phyloP scores from a whole-genome alignment of 2,329 filamentous ascomycete species.

The Hypomyces rosellus region DNA sequence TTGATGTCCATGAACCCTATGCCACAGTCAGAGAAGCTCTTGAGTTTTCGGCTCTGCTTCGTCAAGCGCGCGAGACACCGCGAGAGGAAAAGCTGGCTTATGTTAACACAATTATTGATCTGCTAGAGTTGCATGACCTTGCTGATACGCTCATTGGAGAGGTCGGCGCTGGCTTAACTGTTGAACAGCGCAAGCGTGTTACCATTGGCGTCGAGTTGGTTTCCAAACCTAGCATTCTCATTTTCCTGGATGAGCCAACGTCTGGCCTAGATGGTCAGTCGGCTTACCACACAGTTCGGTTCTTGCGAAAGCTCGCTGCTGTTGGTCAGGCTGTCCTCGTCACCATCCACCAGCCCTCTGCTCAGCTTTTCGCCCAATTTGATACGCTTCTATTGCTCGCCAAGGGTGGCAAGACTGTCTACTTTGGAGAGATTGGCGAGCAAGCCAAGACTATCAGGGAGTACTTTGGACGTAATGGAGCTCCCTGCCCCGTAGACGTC shows the following conservation, averaged over 20 bases:
- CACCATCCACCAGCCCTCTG: constrained; percentile 66
- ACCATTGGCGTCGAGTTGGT: constrained; percentile 58
- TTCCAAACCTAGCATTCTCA: constrained; percentile 52
- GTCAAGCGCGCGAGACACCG: constrained; percentile 60
- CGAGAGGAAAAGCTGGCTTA: constrained; percentile 66
- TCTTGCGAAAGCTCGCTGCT: constrained; percentile 59
- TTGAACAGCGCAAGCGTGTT: constrained; percentile 48
- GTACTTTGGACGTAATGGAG: constrained; percentile 63
- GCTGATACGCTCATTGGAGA: constrained; percentile 42
- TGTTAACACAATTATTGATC: constrained; percentile 70
- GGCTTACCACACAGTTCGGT: constrained; percentile 59
- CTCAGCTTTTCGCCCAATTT: constrained; percentile 60
- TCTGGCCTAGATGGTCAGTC: constrained; percentile 63
- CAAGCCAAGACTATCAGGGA: constrained; percentile 47
- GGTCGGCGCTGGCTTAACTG: constrained; percentile 46
- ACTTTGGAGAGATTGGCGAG: constrained; percentile 60
- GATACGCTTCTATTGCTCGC: constrained; percentile 59
- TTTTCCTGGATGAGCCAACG: constrained; percentile 59
- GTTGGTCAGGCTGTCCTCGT: constrained; percentile 61
- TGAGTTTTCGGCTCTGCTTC: constrained; percentile 59
- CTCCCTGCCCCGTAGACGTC: constrained; percentile 51
- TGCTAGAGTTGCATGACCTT: constrained; percentile 44
- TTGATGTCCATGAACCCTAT: constrained; percentile 69
- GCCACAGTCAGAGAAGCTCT: constrained; percentile 62
- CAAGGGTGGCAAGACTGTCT: constrained; percentile 59